A percentile compares a stretch with the other conserved stretches of the same genome.
Evolutionary conservation across 257 asterid species (phyloP).

Genomic region (Eucommia ulmoides): DNA sequence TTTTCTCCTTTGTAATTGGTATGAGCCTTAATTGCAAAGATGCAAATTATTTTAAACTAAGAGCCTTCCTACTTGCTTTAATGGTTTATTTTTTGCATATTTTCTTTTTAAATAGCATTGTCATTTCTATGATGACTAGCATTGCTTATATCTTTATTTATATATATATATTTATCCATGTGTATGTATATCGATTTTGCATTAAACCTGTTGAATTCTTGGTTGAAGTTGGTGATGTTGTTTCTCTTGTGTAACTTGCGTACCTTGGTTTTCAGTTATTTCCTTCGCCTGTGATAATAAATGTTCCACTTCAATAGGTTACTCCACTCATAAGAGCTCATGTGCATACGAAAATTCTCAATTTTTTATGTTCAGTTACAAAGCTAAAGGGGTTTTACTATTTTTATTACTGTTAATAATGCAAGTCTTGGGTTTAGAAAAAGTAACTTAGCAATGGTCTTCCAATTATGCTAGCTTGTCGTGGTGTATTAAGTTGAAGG

Average conservation of each 20-base stretch:
- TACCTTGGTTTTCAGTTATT: slow-evolving; percentile 2
- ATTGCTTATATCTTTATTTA: slow-evolving; percentile 8
- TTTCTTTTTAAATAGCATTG: not conserved
- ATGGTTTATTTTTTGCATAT: not conserved
- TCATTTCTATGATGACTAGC: slow-evolving; percentile 18
- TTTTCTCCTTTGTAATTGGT: slow-evolving; percentile 92
- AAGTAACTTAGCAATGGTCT: slow-evolving; percentile 10
- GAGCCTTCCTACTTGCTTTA: no score
- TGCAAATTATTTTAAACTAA: slow-evolving; percentile 10
- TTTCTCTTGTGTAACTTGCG: slow-evolving; percentile 13
- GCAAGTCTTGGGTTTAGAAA: slow-evolving; percentile 8
- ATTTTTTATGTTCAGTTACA: slow-evolving; percentile 4
- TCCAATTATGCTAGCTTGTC: slow-evolving; percentile 20
- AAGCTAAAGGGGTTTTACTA: slow-evolving; percentile 2
- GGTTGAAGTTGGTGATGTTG: no score
- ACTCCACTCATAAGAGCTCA: no score
- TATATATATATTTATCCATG: slow-evolving; percentile 1
- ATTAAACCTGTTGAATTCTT: no score
- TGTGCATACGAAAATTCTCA: not conserved
- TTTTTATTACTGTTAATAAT: not conserved
- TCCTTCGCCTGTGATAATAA: not conserved
- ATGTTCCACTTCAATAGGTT: no score
- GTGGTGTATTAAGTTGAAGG: slow-evolving; percentile 27
- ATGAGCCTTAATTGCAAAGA: slow-evolving; percentile 24
- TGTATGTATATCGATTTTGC: no score